Evolutionary conservation across 768 basidiomycete species (phyloP).

Genomic region (Lactarius trivialis): DNA sequence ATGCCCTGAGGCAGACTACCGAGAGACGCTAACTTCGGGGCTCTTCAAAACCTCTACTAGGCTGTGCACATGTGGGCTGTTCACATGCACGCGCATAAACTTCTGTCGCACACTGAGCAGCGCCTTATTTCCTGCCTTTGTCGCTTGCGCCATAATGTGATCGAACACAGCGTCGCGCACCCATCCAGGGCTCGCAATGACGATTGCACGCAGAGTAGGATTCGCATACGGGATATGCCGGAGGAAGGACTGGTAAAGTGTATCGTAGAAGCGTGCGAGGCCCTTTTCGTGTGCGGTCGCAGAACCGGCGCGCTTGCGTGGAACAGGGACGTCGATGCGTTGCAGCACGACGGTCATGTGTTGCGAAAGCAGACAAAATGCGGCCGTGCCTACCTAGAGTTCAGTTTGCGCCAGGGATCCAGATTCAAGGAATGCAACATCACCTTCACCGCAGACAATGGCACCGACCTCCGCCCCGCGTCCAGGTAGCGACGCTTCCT

Average conservation of each 20-base stretch:
- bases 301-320: conserved; percentile 81
- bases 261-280: conserved; percentile 72
- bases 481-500: conserved; percentile 89
- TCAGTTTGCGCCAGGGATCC: neutral
- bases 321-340: conserved; percentile 81
- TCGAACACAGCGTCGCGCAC: conserved; percentile 84
- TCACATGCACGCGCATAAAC: conserved; percentile 85
- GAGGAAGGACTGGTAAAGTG: conserved; percentile 78
- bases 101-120: conserved; percentile 78
- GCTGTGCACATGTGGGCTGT: conserved; percentile 92
- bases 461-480: conserved; percentile 95
- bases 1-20: neutral
- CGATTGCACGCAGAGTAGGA: conserved; percentile 73
- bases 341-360: conserved; percentile 95
- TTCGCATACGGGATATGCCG: conserved; percentile 85
- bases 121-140: conserved; percentile 71
- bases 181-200: conserved; percentile 97
- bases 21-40: conserved; percentile 62
- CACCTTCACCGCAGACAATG: conserved; percentile 89
- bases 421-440: neutral
- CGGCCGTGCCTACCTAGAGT: conserved; percentile 56
- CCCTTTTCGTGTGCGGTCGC: conserved; percentile 91
- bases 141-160: conserved; percentile 77
- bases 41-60: conserved; percentile 90
- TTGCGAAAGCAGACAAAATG: conserved; percentile 90